Evolutionary conservation across 352 stramenopile genomes (phyloP).

Genomic region (Phytophthora palmivora): DNA sequence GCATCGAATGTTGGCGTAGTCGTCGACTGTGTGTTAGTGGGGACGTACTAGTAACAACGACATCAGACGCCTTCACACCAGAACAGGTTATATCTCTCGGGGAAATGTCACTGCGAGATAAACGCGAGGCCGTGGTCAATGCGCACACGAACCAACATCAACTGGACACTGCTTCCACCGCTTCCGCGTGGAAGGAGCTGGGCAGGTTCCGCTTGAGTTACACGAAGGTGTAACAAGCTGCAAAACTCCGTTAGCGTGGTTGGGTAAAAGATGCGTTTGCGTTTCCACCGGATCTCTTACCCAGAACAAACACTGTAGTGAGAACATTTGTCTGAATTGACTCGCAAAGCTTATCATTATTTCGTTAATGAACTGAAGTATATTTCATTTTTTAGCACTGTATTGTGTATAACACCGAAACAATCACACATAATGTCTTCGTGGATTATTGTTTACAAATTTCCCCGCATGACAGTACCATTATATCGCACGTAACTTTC

Average conservation of each 20-base stretch:
- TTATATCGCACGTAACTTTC: too few species aligned
- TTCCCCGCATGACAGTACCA: too few species aligned
- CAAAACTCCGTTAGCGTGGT: neutral
- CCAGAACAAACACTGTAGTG: too few species aligned
- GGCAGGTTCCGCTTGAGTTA: constrained; percentile 43
- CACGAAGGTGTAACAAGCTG: constrained; percentile 1
- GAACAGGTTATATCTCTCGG: constrained; percentile 39
- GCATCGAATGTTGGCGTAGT: constrained; percentile 53
- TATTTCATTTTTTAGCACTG: too few species aligned
- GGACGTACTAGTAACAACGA: constrained; percentile 45
- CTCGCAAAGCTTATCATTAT: too few species aligned
- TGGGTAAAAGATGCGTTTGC: neutral
- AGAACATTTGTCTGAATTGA: too few species aligned
- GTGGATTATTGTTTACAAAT: too few species aligned
- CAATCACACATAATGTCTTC: too few species aligned
- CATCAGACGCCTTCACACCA: constrained; percentile 24
- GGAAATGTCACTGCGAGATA: constrained; percentile 51
- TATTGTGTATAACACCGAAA: too few species aligned
- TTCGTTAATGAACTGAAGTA: too few species aligned
- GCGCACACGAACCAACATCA: constrained; percentile 16
- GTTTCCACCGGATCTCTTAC: too few species aligned
- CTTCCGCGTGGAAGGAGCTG: constrained; percentile 28
- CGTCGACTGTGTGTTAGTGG: constrained; percentile 55
- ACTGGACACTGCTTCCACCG: neutral
- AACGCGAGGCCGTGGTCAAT: constrained; percentile 35